Conservation (phyloP, 495 filamentous ascomycete species). For the Penicillium malachiteum region DNA sequence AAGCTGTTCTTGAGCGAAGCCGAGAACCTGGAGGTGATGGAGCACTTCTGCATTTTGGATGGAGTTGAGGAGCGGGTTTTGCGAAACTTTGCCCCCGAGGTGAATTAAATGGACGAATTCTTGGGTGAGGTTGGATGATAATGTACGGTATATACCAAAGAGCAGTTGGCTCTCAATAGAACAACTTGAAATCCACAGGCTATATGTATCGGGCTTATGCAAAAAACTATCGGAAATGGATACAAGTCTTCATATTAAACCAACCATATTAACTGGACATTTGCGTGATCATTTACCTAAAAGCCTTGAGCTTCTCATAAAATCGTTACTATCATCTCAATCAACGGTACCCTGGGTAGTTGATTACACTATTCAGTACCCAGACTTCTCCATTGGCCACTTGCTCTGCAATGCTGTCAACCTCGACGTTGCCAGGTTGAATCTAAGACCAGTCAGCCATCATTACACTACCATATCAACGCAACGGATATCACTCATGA, state of each 20-base stretch:
- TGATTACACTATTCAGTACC: constrained; percentile 67
- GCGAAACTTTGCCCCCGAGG: constrained; percentile 36
- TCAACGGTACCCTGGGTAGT: constrained; percentile 54
- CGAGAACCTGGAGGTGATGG: constrained; percentile 92
- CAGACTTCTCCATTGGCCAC: constrained; percentile 88
- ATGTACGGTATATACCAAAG: constrained; percentile 12
- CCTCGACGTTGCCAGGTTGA: constrained; percentile 74
- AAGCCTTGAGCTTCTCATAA: constrained; percentile 10
- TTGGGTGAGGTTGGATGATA: not conserved
- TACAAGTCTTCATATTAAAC: not conserved
- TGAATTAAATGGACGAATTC: constrained; percentile 14
- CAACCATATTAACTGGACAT: not conserved
- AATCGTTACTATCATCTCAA: not conserved
- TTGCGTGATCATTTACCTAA: constrained; percentile 17
- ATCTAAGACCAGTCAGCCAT: constrained; percentile 51
- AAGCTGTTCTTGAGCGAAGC: constrained; percentile 89
- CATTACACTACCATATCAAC: not conserved
- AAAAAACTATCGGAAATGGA: not conserved
- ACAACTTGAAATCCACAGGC: not conserved
- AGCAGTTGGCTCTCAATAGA: not conserved
- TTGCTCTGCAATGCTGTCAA: constrained; percentile 64
- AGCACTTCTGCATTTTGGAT: constrained; percentile 86
- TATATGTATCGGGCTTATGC: not conserved
- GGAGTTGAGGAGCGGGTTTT: constrained; percentile 83
- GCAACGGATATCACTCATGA: constrained; percentile 6